These are phyloP conservation scores for Coprinopsis marcescibilis DNA, from an alignment of 768 basidiomycete genomes.

Conservation along the genomic window DNA sequence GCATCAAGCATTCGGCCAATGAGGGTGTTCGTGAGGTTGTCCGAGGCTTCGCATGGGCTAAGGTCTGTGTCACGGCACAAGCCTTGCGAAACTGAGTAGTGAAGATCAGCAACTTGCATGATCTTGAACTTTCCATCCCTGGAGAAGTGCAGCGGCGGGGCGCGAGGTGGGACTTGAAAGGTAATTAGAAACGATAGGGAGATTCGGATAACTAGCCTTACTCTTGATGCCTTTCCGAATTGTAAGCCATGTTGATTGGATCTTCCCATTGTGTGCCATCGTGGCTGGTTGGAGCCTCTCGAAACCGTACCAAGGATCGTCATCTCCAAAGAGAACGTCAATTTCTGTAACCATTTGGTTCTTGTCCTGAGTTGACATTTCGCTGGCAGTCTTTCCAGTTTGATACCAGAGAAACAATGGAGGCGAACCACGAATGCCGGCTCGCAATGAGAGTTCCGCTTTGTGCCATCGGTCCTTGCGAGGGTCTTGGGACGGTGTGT, in stretches of 20 bases:
- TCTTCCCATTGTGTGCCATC: slow-evolving; percentile 33
- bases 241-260: slow-evolving; percentile 57
- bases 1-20: slow-evolving; percentile 63
- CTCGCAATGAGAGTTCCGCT: slow-evolving; percentile 53
- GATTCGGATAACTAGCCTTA: slow-evolving; percentile 27
- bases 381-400: slow-evolving; percentile 53
- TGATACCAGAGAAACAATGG: slow-evolving; percentile 79
- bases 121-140: slow-evolving; percentile 82
- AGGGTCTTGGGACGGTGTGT: slow-evolving; percentile 33
- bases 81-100: slow-evolving; percentile 81
- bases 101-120: slow-evolving; percentile 88
- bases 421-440: slow-evolving; percentile 51
- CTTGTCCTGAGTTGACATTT: slow-evolving; percentile 55
- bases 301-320: slow-evolving; percentile 82
- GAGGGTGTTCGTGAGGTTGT: slow-evolving; percentile 73
- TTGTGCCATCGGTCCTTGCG: slow-evolving; percentile 55
- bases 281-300: slow-evolving; percentile 61
- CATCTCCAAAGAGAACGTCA: slow-evolving; percentile 86
- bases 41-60: slow-evolving; percentile 55
- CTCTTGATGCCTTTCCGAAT: slow-evolving; percentile 71
- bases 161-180: slow-evolving; percentile 57
- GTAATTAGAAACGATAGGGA: slow-evolving; percentile 8
- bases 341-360: slow-evolving; percentile 78
- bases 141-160: slow-evolving; percentile 79
- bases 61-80: slow-evolving; percentile 69